These are phyloP conservation scores for Mucor racemosus DNA, from an alignment of 371 early-diverging fungal genomes.

Conservation along the genomic window DNA sequence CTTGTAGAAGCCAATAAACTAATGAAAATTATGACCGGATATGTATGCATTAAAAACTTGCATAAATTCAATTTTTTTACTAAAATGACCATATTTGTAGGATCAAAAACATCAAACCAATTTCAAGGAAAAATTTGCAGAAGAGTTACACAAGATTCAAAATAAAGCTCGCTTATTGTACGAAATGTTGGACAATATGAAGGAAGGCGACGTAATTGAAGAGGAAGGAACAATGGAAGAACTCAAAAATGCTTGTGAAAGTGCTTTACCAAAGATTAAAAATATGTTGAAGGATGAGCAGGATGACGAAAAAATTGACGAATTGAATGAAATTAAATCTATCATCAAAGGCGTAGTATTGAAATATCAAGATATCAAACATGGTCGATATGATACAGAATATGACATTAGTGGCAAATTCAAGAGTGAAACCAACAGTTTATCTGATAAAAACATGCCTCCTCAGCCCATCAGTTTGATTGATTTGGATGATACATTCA, in stretches of 20 bases:
- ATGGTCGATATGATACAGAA: conserved; percentile 55
- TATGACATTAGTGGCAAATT: conserved; percentile 42
- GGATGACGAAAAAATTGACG: conserved; percentile 47
- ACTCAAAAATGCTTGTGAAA: conserved; percentile 54
- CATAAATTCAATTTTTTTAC: neutral
- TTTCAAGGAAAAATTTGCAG: conserved; percentile 80
- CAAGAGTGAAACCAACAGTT: conserved; percentile 12
- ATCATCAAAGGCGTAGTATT: conserved; percentile 80
- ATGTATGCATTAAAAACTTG: conserved; percentile 58
- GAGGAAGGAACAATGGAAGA: conserved; percentile 64
- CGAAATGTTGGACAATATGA: conserved; percentile 75
- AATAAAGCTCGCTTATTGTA: conserved; percentile 78
- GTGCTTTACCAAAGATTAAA: conserved; percentile 74
- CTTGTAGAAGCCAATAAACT: conserved; percentile 92
- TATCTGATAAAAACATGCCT: conserved; percentile 7
- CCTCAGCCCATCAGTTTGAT: conserved; percentile 54
- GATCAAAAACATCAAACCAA: conserved; percentile 79
- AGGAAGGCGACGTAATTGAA: conserved; percentile 68
- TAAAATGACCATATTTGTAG: conserved; percentile 33
- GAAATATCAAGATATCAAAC: conserved; percentile 74
- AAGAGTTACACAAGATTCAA: conserved; percentile 84
- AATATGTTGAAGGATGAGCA: conserved; percentile 59
- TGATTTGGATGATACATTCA: conserved; percentile 62
- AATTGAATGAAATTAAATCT: conserved; percentile 85
- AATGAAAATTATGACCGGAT: conserved; percentile 96